Conservation (phyloP, 1,284 basidiomycete species). For the Austropuccinia psidii region DNA sequence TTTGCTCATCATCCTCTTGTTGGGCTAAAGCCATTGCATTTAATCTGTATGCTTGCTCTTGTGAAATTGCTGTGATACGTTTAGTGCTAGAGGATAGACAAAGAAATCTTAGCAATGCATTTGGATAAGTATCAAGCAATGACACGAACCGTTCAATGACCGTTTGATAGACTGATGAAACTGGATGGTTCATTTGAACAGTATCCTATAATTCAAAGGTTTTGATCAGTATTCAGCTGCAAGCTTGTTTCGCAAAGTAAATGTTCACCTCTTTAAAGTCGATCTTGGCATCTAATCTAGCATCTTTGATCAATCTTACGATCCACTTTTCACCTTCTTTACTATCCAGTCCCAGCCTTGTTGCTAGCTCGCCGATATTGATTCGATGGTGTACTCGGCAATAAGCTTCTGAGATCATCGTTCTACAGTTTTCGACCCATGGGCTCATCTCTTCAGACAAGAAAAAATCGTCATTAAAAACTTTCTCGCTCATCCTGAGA, state of each 20-base stretch:
- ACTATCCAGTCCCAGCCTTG: conserved; percentile 77
- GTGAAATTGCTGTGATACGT: conserved; percentile 27
- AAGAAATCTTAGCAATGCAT: conserved; percentile 70
- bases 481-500: conserved; percentile 68
- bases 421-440: conserved; percentile 91
- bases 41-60: conserved; percentile 32
- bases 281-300: conserved; percentile 94
- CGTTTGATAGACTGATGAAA: conserved; percentile 81
- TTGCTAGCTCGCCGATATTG: conserved; percentile 89
- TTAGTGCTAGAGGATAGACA: conserved; percentile 36
- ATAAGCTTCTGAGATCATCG: conserved; percentile 91
- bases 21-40: conserved; percentile 20
- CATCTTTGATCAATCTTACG: conserved; percentile 94
- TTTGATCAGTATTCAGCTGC: background rate
- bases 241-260: too few species aligned
- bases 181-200: conserved; percentile 86
- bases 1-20: conserved; percentile 3
- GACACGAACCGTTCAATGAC: conserved; percentile 91
- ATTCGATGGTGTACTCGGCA: conserved; percentile 95
- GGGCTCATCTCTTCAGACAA: conserved; percentile 78
- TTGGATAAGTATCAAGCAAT: conserved; percentile 85
- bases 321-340: conserved; percentile 99
- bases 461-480: conserved; percentile 91
- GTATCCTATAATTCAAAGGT: conserved; percentile 67
- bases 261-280: conserved; percentile 66